Evolutionary conservation across 169 alveolate genomes (phyloP).

Genomic region (Plasmodium reichenowi): DNA sequence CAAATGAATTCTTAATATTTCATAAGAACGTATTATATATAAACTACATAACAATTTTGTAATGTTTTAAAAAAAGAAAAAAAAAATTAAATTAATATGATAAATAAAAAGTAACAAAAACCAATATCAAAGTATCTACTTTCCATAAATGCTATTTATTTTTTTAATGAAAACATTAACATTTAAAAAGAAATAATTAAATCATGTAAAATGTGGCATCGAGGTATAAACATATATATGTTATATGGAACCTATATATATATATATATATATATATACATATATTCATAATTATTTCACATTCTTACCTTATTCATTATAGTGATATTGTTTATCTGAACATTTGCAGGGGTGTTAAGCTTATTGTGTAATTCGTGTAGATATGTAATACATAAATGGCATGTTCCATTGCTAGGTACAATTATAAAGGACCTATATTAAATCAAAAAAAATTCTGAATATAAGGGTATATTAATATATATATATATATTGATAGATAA

Average conservation of each 20-base stretch:
- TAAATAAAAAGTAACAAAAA: too few species aligned
- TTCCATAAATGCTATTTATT: background rate
- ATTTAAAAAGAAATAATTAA: slow-evolving; percentile 17
- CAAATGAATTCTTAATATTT: too few species aligned
- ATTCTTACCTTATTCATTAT: background rate
- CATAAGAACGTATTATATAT: too few species aligned
- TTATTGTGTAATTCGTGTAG: slow-evolving; percentile 90
- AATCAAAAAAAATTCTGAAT: too few species aligned
- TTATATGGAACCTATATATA: background rate
- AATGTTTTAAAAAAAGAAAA: too few species aligned
- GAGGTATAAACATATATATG: slow-evolving; percentile 39
- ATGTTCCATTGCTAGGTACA: slow-evolving; percentile 89
- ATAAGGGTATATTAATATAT: background rate
- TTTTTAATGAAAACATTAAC: background rate
- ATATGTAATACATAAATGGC: slow-evolving; percentile 90
- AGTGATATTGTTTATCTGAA: background rate
- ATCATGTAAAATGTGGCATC: slow-evolving; percentile 65
- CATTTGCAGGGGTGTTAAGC: slow-evolving; percentile 82
- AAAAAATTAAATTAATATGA: too few species aligned
- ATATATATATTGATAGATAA: background rate
- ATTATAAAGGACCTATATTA: background rate
- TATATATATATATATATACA: background rate
- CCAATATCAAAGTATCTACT: too few species aligned
- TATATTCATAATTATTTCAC: background rate
- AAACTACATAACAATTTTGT: too few species aligned